Evolutionary conservation across 345 rosid genomes (phyloP), one percentile per base, ranked within the genome.

Genomic region (Aegle marmelos): DNA sequence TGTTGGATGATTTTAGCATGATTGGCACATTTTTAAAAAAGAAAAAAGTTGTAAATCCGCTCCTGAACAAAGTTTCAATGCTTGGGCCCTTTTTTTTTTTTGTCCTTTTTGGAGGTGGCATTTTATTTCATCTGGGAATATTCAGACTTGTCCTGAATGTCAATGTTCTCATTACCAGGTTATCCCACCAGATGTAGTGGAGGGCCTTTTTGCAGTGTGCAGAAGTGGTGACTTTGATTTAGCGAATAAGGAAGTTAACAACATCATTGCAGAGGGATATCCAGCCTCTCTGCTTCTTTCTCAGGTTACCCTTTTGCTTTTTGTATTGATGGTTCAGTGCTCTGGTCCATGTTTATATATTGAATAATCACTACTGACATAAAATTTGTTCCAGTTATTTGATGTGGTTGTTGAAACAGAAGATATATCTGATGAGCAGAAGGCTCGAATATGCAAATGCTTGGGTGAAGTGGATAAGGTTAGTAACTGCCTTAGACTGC

Each of bases 401-500:
- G 94, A 97, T 41, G 65, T 88, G 74, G 85, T 89, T 80, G 91
- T 88, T 1, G 88, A 87, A 85, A 87, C 89, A 64, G 94, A 87
- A 69, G 98, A 94, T 80, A 78, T 88, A 79, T 80, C 93, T 5
- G 98, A 97, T 87, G 94, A 86, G 74, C 95, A 94, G 86, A 93
- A 92, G 90, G 98, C 97, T 89, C 87, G 90, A 79, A 90, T 94
- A 85, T 91, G 91, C 91, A 91, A 86, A 82, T 80, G 87, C 69
- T 81, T 94, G 80, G 98, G 79, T 79, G 88, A 83, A 81, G 90
- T 97, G 72, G 98, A 92, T 81, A 96, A 92, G 98, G 99, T 91
- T 56, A 68, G 66, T 70, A 62, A 19, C 41, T 71, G 58, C 45
- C 11, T 60, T 48, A 25, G 31, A 2, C 41, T 71, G n/a, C 31